These are phyloP conservation scores for Neohortaea acidophila DNA, from an alignment of 495 filamentous ascomycete genomes.

Conservation along the genomic window DNA sequence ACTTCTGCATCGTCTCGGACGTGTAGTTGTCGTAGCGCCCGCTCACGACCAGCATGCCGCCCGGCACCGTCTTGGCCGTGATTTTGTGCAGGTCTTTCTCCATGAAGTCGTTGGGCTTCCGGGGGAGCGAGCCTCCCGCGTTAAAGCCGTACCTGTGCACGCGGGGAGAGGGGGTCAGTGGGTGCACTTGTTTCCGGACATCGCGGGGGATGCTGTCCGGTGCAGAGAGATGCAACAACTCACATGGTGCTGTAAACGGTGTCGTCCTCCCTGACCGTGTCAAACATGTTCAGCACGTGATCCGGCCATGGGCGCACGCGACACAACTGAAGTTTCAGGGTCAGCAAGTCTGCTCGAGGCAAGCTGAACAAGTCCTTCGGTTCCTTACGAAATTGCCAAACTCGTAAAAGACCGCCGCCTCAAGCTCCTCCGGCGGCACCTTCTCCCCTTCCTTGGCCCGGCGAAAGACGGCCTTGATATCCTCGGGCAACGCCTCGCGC, in stretches of 20 bases:
- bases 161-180: no score
- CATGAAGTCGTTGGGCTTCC: constrained; percentile 31
- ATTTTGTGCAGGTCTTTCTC: constrained; percentile 4
- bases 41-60: constrained; percentile 33
- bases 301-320: constrained; percentile 28
- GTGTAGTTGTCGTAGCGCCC: constrained; percentile 36
- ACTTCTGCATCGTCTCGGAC: constrained; percentile 31
- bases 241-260: constrained; percentile 37
- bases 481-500: constrained; percentile 29
- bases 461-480: constrained; percentile 31
- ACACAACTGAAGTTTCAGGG: constrained; percentile 31
- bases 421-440: constrained; percentile 32
- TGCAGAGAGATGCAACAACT: no score
- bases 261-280: constrained; percentile 30
- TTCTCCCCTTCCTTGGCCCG: constrained; percentile 26
- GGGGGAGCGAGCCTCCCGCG: constrained; percentile 33
- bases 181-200: no score
- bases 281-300: constrained; percentile 16
- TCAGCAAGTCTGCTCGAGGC: no score
- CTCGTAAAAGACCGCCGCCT: constrained; percentile 32
- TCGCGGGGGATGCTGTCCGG: no score
- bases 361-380: no score
- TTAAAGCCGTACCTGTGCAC: no score
- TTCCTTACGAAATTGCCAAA: no score
- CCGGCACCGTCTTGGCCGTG: constrained; percentile 5